A percentile compares a stretch with the other conserved stretches of the same genome.
Conservation (phyloP, 2,329 filamentous ascomycete species). For the Phyllosticta citribraziliensis region DNA sequence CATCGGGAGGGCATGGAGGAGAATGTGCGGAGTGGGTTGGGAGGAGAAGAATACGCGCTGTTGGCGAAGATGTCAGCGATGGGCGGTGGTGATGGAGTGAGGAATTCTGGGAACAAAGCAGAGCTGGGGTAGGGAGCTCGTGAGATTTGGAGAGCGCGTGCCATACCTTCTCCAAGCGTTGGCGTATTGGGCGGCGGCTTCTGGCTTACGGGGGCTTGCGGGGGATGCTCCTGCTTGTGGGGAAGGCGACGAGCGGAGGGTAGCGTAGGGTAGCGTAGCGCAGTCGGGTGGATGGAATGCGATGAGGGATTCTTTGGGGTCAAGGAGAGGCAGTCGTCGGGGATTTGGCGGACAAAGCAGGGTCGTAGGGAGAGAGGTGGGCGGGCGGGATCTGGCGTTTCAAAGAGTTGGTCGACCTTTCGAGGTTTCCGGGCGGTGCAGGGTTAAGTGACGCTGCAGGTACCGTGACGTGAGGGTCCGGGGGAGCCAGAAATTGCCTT, state of each 20-base stretch:
- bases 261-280: too few species aligned
- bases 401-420: neutral
- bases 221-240: neutral
- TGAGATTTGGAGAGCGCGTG: neutral
- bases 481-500: neutral
- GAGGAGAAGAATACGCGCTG: constrained; percentile 8
- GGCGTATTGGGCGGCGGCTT: neutral
- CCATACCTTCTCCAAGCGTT: neutral
- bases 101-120: neutral
- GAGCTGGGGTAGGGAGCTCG: neutral
- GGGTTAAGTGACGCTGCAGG: neutral
- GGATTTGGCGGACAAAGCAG: neutral
- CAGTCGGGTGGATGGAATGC: neutral
- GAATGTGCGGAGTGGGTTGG: neutral
- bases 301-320: neutral
- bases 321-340: too few species aligned
- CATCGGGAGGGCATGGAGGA: constrained; percentile 10
- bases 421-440: neutral
- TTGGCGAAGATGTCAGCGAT: constrained; percentile 3
- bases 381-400: neutral
- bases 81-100: neutral
- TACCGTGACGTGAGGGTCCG: neutral
- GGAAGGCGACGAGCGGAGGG: neutral
- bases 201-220: neutral
- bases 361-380: neutral